Percentiles rank a stretch among this genome's conserved stretches.
Evolutionary conservation across 768 basidiomycete genomes (phyloP).

Genomic region (Clitopilus passeckerianus): DNA sequence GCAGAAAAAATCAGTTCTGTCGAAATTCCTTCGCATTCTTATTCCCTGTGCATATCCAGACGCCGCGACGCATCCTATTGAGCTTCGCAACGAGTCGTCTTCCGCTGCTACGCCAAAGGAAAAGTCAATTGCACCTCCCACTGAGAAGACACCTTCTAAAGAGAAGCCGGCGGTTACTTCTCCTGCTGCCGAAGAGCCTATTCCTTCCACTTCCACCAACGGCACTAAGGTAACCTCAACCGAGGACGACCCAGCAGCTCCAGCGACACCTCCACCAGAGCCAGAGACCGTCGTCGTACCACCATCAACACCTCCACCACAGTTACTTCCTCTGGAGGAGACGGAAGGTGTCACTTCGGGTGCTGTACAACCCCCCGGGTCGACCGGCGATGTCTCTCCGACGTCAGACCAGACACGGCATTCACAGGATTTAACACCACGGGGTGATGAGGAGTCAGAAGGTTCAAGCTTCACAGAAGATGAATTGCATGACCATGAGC

Average conservation of each 20-base stretch:
- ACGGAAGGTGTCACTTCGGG: constrained; percentile 89
- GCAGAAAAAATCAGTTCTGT: constrained; percentile 50
- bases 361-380: constrained; percentile 88
- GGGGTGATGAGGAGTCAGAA: constrained; percentile 58
- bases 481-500: constrained; percentile 58
- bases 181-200: not conserved
- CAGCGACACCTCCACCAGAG: constrained; percentile 9
- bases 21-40: constrained; percentile 54
- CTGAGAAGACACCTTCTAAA: constrained; percentile 4
- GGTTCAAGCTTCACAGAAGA: constrained; percentile 68
- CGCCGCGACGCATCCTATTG: constrained; percentile 36
- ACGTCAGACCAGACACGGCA: constrained; percentile 28
- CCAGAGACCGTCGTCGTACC: constrained; percentile 30
- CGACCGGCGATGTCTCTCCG: constrained; percentile 46
- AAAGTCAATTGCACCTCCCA: constrained; percentile 17
- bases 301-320: constrained; percentile 25
- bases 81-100: constrained; percentile 26
- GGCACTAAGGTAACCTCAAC: constrained; percentile 3
- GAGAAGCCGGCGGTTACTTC: not conserved
- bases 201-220: constrained; percentile 2
- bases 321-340: constrained; percentile 55
- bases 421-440: constrained; percentile 34
- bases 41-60: constrained; percentile 64
- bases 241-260: constrained; percentile 3
- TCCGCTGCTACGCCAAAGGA: constrained; percentile 18